phyloP scores from a whole-genome alignment of 2,329 filamentous ascomycete species.

The Beauveria caledonica region DNA sequence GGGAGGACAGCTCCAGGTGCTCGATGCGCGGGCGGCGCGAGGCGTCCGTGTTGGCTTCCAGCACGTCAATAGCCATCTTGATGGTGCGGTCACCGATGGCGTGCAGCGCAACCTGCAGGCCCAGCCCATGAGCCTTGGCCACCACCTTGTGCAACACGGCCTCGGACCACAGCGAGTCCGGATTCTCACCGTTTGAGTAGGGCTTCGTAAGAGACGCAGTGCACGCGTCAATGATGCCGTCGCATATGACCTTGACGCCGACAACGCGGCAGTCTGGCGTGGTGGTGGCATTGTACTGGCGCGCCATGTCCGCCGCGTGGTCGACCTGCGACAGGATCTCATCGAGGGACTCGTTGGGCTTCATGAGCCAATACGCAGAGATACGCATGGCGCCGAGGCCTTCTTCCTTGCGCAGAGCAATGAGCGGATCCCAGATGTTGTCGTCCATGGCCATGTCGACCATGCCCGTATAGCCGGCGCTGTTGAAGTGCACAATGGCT shows the following conservation, averaged over 20 bases:
- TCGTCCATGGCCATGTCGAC: conserved; percentile 57
- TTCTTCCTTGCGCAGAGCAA: conserved; percentile 33
- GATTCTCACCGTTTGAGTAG: conserved; percentile 40
- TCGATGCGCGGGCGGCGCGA: conserved; percentile 53
- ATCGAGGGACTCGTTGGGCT: conserved; percentile 34
- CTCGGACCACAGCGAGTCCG: conserved; percentile 46
- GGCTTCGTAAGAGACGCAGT: conserved; percentile 53
- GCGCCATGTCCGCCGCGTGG: conserved; percentile 37
- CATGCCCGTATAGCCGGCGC: conserved; percentile 45
- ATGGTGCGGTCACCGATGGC: conserved; percentile 57
- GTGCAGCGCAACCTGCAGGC: conserved; percentile 55
- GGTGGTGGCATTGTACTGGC: conserved; percentile 24
- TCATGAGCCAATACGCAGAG: conserved; percentile 50
- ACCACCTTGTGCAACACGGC: conserved; percentile 46
- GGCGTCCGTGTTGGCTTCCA: conserved; percentile 35
- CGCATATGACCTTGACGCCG: conserved; percentile 57
- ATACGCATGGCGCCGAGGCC: conserved; percentile 32
- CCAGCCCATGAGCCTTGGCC: conserved; percentile 40
- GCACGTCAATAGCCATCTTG: conserved; percentile 46
- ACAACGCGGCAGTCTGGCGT: conserved; percentile 40
- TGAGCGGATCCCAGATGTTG: conserved; percentile 42
- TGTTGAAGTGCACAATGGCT: conserved; percentile 41
- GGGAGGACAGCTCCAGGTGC: conserved; percentile 52
- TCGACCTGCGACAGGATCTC: conserved; percentile 39
- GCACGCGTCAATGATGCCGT: conserved; percentile 58